Conservation (phyloP, 1,284 basidiomycete species). For the Porodaedalea pini region DNA sequence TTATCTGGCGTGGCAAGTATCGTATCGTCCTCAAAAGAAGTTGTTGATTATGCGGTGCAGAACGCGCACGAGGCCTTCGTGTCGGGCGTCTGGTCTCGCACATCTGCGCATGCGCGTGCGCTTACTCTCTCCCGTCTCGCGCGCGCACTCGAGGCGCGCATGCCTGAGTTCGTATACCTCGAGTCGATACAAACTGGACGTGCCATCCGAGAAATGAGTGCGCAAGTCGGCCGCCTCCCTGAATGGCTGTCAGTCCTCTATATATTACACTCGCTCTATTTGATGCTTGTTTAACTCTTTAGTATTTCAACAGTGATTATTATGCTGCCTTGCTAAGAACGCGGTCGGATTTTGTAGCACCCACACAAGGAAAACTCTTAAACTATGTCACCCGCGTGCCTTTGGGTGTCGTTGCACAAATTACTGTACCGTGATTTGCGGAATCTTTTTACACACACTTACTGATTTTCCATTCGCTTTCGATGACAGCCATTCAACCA, state of each 20-base stretch:
- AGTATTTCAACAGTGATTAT: slow-evolving; percentile 54
- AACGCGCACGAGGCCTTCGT: slow-evolving; percentile 56
- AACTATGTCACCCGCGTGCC: slow-evolving; percentile 78
- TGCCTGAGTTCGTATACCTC: slow-evolving; percentile 59
- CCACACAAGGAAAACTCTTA: slow-evolving; percentile 71
- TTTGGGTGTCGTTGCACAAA: slow-evolving; percentile 79
- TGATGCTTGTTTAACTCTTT: slow-evolving; percentile 6
- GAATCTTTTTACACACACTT: not conserved
- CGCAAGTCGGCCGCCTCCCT: slow-evolving; percentile 67
- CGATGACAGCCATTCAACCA: slow-evolving; percentile 72
- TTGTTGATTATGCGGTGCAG: slow-evolving; percentile 50
- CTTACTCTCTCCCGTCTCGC: slow-evolving; percentile 64
- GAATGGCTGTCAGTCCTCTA: slow-evolving; percentile 70
- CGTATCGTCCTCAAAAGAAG: slow-evolving; percentile 38
- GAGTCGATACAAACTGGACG: slow-evolving; percentile 76
- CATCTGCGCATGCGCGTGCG: slow-evolving; percentile 55
- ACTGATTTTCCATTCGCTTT: not conserved
- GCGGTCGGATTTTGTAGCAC: slow-evolving; percentile 64
- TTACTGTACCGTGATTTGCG: slow-evolving; percentile 50
- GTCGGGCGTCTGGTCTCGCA: slow-evolving; percentile 67
- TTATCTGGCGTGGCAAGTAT: slow-evolving; percentile 32
- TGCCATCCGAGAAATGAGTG: slow-evolving; percentile 72
- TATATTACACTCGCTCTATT: slow-evolving; percentile 17
- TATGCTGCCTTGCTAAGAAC: slow-evolving; percentile 72
- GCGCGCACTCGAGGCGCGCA: slow-evolving; percentile 49